These are phyloP conservation scores for Hypoxylon sp. DNA, from an alignment of 2,329 filamentous ascomycete species.

Conservation along the genomic window DNA sequence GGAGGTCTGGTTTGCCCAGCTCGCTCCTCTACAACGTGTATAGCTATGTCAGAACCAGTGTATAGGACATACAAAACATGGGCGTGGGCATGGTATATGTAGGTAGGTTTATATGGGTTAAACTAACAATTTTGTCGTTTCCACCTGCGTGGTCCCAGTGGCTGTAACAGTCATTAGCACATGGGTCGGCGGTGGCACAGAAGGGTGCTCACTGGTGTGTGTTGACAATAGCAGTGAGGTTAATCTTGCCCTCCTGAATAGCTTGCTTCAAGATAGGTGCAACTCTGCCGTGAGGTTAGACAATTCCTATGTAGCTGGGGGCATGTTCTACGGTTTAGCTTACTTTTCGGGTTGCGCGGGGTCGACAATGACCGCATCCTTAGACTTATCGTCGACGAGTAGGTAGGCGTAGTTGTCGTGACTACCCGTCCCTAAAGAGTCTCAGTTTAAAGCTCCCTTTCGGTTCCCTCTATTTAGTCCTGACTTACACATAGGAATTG, in stretches of 20 bases:
- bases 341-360: constrained; percentile 85
- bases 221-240: constrained; percentile 91
- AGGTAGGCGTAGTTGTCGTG: constrained; percentile 90
- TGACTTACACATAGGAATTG: constrained; percentile 87
- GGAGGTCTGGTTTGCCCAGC: constrained; percentile 72
- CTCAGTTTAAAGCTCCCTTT: constrained; percentile 17
- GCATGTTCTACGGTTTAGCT: constrained; percentile 48
- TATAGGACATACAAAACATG: background rate
- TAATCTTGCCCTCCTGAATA: constrained; percentile 78
- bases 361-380: constrained; percentile 84
- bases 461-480: background rate
- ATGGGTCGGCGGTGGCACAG: background rate
- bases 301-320: background rate
- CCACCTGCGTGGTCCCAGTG: constrained; percentile 96
- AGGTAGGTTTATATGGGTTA: background rate
- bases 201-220: constrained; percentile 86
- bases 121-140: constrained; percentile 81
- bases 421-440: constrained; percentile 76
- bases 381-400: constrained; percentile 82
- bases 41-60: constrained; percentile 12
- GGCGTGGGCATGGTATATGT: background rate
- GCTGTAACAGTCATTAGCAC: constrained; percentile 62
- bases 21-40: constrained; percentile 54
- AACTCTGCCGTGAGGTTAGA: constrained; percentile 62
- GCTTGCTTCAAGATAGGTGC: constrained; percentile 79